phyloP scores from a whole-genome alignment of 371 early-diverging fungal species.

The Polyrhizophydium stewartii region DNA sequence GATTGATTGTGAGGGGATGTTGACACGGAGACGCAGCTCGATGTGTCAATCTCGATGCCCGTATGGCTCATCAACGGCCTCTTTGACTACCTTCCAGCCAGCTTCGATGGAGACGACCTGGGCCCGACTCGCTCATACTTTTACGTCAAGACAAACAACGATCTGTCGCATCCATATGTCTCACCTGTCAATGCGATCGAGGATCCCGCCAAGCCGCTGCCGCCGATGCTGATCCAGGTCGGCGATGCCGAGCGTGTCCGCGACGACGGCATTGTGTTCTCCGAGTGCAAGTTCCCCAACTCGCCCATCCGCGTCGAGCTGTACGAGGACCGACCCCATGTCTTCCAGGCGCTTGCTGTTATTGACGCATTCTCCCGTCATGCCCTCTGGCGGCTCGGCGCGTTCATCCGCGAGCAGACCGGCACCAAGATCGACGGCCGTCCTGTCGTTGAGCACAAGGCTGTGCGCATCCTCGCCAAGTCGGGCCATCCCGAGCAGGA shows the following conservation, averaged over 20 bases:
- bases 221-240: slow-evolving; percentile 55
- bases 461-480: not conserved
- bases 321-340: slow-evolving; percentile 36
- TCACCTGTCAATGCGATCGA: no score
- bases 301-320: slow-evolving; percentile 26
- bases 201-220: slow-evolving; percentile 29
- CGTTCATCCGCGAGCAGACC: slow-evolving; percentile 4
- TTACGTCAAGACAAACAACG: no score
- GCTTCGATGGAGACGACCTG: no score
- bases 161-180: no score
- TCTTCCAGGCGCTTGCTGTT: slow-evolving; percentile 33
- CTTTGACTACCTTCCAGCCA: slow-evolving; percentile 53
- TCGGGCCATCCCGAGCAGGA: not conserved
- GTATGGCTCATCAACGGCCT: slow-evolving; percentile 35
- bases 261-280: slow-evolving; percentile 43
- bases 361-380: slow-evolving; percentile 1
- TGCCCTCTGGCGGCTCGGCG: slow-evolving; percentile 4
- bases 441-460: not conserved
- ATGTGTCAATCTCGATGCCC: not conserved
- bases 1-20: no score
- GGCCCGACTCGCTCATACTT: no score
- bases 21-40: no score
- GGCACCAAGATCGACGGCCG: not conserved
- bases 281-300: not conserved
- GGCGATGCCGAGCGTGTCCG: slow-evolving; percentile 55